Evolutionary conservation across 2,329 filamentous ascomycete species (phyloP), one percentile per base, ranked within the genome.

Genomic region (Clonostachys rhizophaga): DNA sequence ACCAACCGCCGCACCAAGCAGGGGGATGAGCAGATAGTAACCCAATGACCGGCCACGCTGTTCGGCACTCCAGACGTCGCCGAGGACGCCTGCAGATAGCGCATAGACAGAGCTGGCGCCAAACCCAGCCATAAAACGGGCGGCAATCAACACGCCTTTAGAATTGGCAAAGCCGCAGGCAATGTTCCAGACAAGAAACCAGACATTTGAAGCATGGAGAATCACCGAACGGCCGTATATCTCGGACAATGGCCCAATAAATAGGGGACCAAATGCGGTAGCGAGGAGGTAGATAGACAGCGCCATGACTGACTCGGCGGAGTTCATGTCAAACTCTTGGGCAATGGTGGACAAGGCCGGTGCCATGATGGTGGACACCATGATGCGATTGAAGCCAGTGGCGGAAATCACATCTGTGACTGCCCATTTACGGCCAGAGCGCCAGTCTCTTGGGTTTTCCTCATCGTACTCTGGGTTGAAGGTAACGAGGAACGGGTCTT

Each of bases 351-450:
- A 52, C 24, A 85, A 53, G 0, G 72, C 73, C 0, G 74, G 74
- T 0, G 75, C 74, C 62, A 78, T 72, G 55, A 79, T 76, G 1
- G 74, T 75, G 5, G 72, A 75, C 0, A 75, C 70, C 51, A 78
- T 66, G 49, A 77, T 75, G 10, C 71, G 70, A 41, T 74, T 75
- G 52, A 79, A 76, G 8, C 72, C 74, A 0, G 71, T 73, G 4
- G 68, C 68, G 0, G 74, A 76, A 1, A 77, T 63, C 5, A 75
- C 66, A 43, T 71, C 57, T 4, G 74, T 78, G 2, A 73, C 70
- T 1, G 64, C 63, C 75, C 75, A 78, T 56, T 78, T 78, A 3
- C 58, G 61, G 3, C 59, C 49, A 1, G 47, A 55, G 0, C 65
- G 56, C 70, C 69, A 74, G 46, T 71, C 56, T 30, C 62, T 57